Percentiles rank a stretch among this genome's conserved stretches.
Conservation (phyloP, 1,284 basidiomycete genomes). For the Ganoderma multipileum region DNA sequence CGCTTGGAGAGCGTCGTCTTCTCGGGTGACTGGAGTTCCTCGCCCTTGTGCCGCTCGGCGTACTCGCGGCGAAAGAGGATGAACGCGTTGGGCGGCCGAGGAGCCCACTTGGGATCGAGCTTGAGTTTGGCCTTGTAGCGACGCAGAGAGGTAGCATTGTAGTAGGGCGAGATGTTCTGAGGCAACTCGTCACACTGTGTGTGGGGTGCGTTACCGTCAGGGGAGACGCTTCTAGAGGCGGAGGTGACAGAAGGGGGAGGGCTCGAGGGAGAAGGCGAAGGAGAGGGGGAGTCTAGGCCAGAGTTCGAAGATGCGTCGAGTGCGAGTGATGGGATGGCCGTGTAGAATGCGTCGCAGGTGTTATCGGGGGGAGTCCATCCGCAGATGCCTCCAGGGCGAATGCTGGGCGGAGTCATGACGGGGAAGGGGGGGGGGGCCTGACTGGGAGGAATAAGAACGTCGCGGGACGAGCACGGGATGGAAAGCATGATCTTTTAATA, state of each 20-base stretch:
- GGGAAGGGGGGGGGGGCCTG: constrained; percentile 1
- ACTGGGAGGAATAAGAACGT: constrained; percentile 23
- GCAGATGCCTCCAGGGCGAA: constrained; percentile 27
- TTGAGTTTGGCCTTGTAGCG: constrained; percentile 37
- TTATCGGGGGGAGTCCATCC: constrained; percentile 30
- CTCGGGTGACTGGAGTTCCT: constrained; percentile 26
- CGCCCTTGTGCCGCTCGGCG: constrained; percentile 44
- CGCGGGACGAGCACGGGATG: constrained; percentile 22
- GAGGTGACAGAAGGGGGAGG: constrained; percentile 8
- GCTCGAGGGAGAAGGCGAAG: constrained; percentile 15
- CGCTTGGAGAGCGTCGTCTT: constrained; percentile 66
- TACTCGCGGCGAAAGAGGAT: constrained; percentile 89
- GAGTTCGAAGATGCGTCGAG: constrained; percentile 6
- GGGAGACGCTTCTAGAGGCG: constrained; percentile 25
- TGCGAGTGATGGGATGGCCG: constrained; percentile 17
- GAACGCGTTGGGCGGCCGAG: constrained; percentile 87
- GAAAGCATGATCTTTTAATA: constrained; percentile 29
- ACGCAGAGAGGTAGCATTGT: constrained; percentile 28
- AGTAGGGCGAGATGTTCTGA: constrained; percentile 18
- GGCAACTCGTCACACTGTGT: background rate
- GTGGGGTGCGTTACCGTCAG: constrained; percentile 16
- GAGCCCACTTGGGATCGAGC: constrained; percentile 69
- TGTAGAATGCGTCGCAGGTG: constrained; percentile 19
- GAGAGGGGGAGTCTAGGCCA: constrained; percentile 7
- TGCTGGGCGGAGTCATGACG: constrained; percentile 23